Base-by-base conservation (phyloP, 2,329 filamentous ascomycete species). In the Arthroderma sp. region DNA sequence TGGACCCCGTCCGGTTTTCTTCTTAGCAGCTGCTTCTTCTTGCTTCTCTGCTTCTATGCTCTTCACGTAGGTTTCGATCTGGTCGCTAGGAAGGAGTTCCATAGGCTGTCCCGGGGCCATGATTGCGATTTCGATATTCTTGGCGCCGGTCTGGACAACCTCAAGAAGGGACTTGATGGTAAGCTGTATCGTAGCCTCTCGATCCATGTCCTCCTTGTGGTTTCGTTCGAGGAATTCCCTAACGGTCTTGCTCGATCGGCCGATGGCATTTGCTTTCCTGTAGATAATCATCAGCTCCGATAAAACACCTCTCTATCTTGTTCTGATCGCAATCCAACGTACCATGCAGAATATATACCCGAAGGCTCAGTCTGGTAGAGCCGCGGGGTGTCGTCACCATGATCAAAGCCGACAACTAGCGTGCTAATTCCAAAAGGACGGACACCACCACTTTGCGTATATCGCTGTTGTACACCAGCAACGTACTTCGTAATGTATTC, bases 401-500 rank as follows among this genome's bases (percentile, higher is more conserved):
- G 85, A 70, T 98, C 91, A 62, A 98, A 98, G n/a, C 91, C 91
- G 51, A 98, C 89, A 56, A 98, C 87, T 63, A 98, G 73, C 36
- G 89, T 96, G 72, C 87, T 95, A 66, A 98, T 95, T 51, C 91
- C 91, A 61, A 98, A 98, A n/a, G 91, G 91, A 59, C 91, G 76
- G 43, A 98, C 91, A 75, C 91, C 91, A 71, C 91, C 91, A 60
- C 87, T 94, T 74, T 98, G 91, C 40, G 91, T 98, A 75, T 98
- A 98, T 67, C 87, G 80, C 74, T 98, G 91, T 74, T 98, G 91
- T 56, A 98, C 91, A 46, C 89, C 86, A 44, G 91, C 91, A 52
- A 98, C 83, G 61, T 96, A 94, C 73, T 98, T 96, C 60, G 91
- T 96, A 63, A 98, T 95, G 75, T 98, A 98, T 71, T 98, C 91